phyloP scores from a whole-genome alignment of 108 stramenopile genomes.

The Cyclotella sp. region DNA sequence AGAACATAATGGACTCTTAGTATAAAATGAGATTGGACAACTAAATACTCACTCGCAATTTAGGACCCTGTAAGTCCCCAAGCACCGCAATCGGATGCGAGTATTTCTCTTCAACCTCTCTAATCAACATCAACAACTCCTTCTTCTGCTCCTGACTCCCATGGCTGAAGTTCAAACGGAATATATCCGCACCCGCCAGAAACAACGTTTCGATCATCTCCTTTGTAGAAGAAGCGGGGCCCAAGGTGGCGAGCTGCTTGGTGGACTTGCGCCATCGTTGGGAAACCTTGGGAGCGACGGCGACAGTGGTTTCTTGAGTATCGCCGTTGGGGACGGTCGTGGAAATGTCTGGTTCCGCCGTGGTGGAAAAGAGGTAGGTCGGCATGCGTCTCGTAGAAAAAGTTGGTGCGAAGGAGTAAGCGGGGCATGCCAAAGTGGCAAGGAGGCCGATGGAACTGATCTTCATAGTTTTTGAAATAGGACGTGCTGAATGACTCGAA shows the following conservation, averaged over 20 bases:
- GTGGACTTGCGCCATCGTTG: conserved; percentile 74
- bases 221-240: conserved; percentile 74
- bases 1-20: neutral
- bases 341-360: conserved; percentile 11
- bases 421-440: conserved; percentile 7
- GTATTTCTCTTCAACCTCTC: conserved; percentile 66
- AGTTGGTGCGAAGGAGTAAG: neutral
- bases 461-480: neutral
- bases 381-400: neutral
- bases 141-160: conserved; percentile 84
- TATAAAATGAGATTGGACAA: neutral
- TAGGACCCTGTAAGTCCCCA: conserved; percentile 73
- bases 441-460: conserved; percentile 1
- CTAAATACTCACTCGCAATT: conserved; percentile 44
- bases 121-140: conserved; percentile 64
- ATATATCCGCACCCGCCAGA: conserved; percentile 86
- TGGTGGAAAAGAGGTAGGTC: conserved; percentile 14
- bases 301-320: conserved; percentile 39
- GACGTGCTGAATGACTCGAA: no score
- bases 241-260: conserved; percentile 85
- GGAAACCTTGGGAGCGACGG: conserved; percentile 44
- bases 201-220: conserved; percentile 90
- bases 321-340: conserved; percentile 6
- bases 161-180: conserved; percentile 90
- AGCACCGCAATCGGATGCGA: conserved; percentile 64